A percentile compares a stretch with the other conserved stretches of the same genome.
Evolutionary conservation across 441 rosid species (phyloP).

Genomic region (Populus hybrid): DNA sequence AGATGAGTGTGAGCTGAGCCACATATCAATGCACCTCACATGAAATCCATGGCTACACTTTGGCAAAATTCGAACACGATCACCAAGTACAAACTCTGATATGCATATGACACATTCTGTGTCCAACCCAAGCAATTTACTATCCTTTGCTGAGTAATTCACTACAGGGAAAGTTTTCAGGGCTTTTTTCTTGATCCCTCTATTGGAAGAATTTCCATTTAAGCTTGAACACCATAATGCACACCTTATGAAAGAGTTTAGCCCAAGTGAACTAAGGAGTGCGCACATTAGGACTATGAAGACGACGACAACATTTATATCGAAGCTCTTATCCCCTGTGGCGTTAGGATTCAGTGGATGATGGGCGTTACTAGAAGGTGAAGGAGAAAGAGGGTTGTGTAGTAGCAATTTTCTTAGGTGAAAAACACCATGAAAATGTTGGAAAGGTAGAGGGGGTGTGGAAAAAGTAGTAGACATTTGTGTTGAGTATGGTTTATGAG

Average conservation of each 20-base stretch:
- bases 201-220: not conserved
- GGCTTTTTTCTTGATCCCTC: conserved; percentile 55
- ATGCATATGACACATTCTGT: conserved; percentile 72
- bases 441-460: conserved; percentile 29
- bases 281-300: conserved; percentile 61
- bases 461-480: conserved; percentile 16
- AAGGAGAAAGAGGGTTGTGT: conserved; percentile 24
- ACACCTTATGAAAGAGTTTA: conserved; percentile 50
- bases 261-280: conserved; percentile 53
- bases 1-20: conserved; percentile 32
- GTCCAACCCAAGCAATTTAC: conserved; percentile 46
- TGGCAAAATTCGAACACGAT: conserved; percentile 64
- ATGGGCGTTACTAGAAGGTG: conserved; percentile 18
- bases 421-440: conserved; percentile 29
- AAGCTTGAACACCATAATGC: conserved; percentile 46
- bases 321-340: conserved; percentile 19
- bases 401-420: conserved; percentile 57
- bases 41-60: conserved; percentile 80
- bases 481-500: not conserved
- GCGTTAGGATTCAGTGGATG: conserved; percentile 23
- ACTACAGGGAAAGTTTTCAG: conserved; percentile 53
- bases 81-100: conserved; percentile 50
- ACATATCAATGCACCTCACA: conserved; percentile 58
- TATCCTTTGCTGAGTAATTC: conserved; percentile 40
- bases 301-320: conserved; percentile 56